Evolutionary conservation across 2,329 filamentous ascomycete species (phyloP).

Genomic region (Phoma sp.): DNA sequence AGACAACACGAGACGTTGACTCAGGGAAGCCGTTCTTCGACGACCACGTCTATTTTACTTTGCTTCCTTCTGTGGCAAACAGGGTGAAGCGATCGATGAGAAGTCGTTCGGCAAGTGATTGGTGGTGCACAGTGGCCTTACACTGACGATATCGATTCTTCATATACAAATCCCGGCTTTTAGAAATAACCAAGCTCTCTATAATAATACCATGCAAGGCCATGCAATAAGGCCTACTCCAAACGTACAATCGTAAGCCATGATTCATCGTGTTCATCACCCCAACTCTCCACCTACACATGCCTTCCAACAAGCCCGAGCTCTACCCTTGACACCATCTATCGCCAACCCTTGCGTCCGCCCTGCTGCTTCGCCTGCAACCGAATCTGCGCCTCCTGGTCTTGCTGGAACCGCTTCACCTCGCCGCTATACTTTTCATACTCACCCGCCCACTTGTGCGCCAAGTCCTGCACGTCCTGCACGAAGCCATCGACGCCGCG

Average conservation of each 20-base stretch:
- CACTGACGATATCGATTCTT: not conserved
- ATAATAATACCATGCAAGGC: not conserved
- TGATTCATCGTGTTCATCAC: conserved; percentile 2
- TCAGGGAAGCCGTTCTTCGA: too few relatives aligned
- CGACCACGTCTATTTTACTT: too few relatives aligned
- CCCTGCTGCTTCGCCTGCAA: conserved; percentile 27
- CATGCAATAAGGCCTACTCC: conserved; percentile 2
- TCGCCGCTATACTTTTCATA: conserved; percentile 45
- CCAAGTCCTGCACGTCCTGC: conserved; percentile 59
- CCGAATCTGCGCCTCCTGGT: conserved; percentile 36
- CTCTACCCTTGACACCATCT: not conserved
- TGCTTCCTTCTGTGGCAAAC: too few relatives aligned
- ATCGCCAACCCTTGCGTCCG: conserved; percentile 12
- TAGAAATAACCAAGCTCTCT: not conserved
- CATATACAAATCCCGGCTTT: not conserved
- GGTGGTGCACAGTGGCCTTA: not conserved
- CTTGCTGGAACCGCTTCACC: conserved; percentile 32
- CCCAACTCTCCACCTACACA: not conserved
- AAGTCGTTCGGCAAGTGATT: not conserved
- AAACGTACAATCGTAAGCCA: conserved; percentile 10
- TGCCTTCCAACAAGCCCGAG: not conserved
- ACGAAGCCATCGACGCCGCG: conserved; percentile 70
- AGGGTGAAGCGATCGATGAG: too few relatives aligned
- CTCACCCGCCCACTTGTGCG: conserved; percentile 47
- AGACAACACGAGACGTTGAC: too few relatives aligned